Base-by-base conservation (phyloP, 257 asterid genomes). In the Solanum boliviense region DNA sequence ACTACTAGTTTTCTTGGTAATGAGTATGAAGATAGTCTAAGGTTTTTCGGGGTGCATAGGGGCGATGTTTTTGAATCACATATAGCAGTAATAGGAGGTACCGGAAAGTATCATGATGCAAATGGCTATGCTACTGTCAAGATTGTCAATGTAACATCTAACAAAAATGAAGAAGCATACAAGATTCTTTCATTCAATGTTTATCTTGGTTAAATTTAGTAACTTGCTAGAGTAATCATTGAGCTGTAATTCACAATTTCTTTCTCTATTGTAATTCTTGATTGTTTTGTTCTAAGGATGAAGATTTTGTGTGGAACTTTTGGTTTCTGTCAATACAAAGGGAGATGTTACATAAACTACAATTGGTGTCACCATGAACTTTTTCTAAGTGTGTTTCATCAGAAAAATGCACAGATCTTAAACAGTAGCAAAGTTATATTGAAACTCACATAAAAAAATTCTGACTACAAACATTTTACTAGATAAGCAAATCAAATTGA, bases 1-100 rank as follows among this genome's bases (percentile, higher is more conserved):
- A 94, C 97, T 11, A 92, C 95, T 5, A 91, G 88, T 91, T 93
- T 95, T 92, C 92, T 89, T 38, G 91, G 93, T n/a, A 93, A 94
- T 46, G 93, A 93, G 32, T 90, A 85, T 5, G 91, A 94, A 1
- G 95, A 95, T 39, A 88, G 93, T 48, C 34, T 96, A 18, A 94
- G 93, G 87, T 91, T 94, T 82, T 96, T 93, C 13, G 98, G 98
- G 2, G 94, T 96, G 65, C 95, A 91, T 86, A 90, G 81, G 90
- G 83, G 92, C 2, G 96, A 95, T 23, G 92, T 92, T 70, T 84
- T 88, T 0, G 93, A 94, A 92, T 94, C 98, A 7, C 90, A 95
- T 34, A 86, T 95, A 78, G 96, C 98, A n/a, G 94, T 96, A 16
- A 94, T 96, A 25, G 98, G 98, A 0, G 98, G 98, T 4, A 92